A percentile compares a stretch with the other conserved stretches of the same genome.
phyloP scores from a whole-genome alignment of 1,139 yeast species.

The Hyphopichia fennica region DNA sequence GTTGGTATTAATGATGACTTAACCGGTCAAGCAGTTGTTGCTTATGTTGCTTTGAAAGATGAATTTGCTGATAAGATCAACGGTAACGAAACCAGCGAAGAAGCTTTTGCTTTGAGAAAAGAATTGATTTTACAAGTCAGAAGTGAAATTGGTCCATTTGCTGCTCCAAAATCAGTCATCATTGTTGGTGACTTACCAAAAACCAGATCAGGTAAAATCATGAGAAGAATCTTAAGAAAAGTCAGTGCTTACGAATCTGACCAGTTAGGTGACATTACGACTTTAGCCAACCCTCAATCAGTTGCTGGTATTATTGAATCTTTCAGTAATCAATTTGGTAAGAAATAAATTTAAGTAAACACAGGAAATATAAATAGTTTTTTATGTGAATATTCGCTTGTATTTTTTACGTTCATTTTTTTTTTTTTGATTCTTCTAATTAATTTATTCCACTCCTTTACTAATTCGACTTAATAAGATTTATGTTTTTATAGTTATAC shows the following conservation, averaged over 20 bases:
- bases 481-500: too few relatives aligned
- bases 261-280: slow-evolving; percentile 89
- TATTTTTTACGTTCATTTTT: neutral
- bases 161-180: slow-evolving; percentile 92
- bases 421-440: neutral
- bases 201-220: slow-evolving; percentile 97
- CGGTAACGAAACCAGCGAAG: slow-evolving; percentile 49
- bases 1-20: slow-evolving; percentile 93
- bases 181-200: slow-evolving; percentile 91
- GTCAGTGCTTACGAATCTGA: slow-evolving; percentile 87
- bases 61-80: slow-evolving; percentile 39
- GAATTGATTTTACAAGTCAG: slow-evolving; percentile 85
- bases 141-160: slow-evolving; percentile 95
- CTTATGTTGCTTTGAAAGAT: slow-evolving; percentile 84
- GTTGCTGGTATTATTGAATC: slow-evolving; percentile 72
- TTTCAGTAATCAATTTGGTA: slow-evolving; percentile 50
- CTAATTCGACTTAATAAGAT: neutral
- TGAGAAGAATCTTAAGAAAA: slow-evolving; percentile 97
- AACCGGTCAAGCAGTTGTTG: slow-evolving; percentile 97
- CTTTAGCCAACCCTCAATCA: slow-evolving; percentile 84
- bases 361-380: neutral
- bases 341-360: slow-evolving; percentile 29
- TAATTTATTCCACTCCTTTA: neutral
- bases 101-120: slow-evolving; percentile 66
- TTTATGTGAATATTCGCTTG: neutral